Base-by-base conservation (phyloP, 805 yeast species). In the Groenewaldozyma tartarivorans region DNA sequence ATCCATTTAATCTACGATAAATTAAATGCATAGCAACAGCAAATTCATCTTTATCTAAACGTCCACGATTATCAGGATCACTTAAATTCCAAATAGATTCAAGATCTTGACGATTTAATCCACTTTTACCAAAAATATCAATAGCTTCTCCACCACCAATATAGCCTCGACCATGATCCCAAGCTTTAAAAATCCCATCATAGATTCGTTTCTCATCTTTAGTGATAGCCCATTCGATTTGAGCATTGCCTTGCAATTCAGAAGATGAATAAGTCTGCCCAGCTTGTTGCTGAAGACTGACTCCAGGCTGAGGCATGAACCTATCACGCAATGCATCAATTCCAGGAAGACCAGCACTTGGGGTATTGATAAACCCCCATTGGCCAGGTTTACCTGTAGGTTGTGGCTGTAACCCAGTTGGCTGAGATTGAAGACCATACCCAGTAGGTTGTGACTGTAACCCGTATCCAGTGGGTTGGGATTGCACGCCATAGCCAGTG, bases 21-120 rank as follows among this genome's bases (percentile, higher is more conserved):
- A 90, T 90, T 44, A 90, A 69, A 68, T 94, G 96, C 97, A 90
- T 92, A 24, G 97, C 96, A 27, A 92, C 87, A 0, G 95, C 81
- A 65, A 90, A 92, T 60, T 86, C 95, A 58, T 90, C 96, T 53
- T 76, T 78, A 58, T 84, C 83, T 50, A 90, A 74, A 56, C 75
- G 77, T 3, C 96, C 96, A 41, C 81, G 72, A 58, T 87, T 82
- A 41, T 79, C 78, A 13, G 79, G 73, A 58, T 92, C 97, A 42
- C 88, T 75, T 49, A 90, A 69, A 37, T 77, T 83, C 98, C 98
- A 90, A 47, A 92, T 87, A 33, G 78, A 71, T 60, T 88, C 97
- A 47, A 90, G 70, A 53, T 88, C 96, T 3, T 77, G 69, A 60
- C 96, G 77, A 42, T 79, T 71, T 50, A 92, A 73, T 2, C 97